phyloP scores from a whole-genome alignment of 2,329 filamentous ascomycete species.

The Fusarium marasasianum region DNA sequence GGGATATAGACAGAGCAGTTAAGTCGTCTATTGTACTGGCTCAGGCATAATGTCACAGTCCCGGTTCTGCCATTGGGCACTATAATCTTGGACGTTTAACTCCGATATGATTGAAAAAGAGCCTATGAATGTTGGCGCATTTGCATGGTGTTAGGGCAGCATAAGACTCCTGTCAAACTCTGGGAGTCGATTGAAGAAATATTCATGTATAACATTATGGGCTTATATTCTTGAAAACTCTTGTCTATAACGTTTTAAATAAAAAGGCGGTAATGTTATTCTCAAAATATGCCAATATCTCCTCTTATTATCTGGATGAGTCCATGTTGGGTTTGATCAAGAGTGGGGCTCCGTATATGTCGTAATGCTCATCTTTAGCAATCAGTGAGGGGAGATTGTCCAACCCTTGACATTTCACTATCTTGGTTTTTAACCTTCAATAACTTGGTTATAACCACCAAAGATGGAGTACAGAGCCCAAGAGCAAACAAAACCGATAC shows the following conservation, averaged over 20 bases:
- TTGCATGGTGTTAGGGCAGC: constrained; percentile 6
- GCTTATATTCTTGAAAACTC: background rate
- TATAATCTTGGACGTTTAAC: background rate
- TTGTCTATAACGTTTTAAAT: background rate
- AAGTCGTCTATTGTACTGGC: constrained; percentile 30
- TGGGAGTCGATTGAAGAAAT: background rate
- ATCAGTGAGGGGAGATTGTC: constrained; percentile 3
- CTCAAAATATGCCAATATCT: background rate
- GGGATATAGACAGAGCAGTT: constrained; percentile 49
- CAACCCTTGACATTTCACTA: background rate
- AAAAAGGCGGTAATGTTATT: no score
- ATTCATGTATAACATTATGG: background rate
- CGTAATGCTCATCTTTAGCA: background rate
- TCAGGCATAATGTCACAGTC: background rate
- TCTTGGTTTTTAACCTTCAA: background rate
- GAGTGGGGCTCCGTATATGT: constrained; percentile 13
- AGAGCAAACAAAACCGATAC: constrained; percentile 14
- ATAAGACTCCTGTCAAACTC: background rate
- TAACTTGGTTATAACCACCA: background rate
- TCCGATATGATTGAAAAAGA: background rate
- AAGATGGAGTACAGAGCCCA: constrained; percentile 55
- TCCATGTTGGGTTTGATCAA: background rate
- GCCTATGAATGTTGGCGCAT: background rate
- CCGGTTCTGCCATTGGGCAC: background rate
- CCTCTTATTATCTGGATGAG: background rate